Evolutionary conservation across 1,139 yeast species (phyloP).

Genomic region (Fermentozyma sake): DNA sequence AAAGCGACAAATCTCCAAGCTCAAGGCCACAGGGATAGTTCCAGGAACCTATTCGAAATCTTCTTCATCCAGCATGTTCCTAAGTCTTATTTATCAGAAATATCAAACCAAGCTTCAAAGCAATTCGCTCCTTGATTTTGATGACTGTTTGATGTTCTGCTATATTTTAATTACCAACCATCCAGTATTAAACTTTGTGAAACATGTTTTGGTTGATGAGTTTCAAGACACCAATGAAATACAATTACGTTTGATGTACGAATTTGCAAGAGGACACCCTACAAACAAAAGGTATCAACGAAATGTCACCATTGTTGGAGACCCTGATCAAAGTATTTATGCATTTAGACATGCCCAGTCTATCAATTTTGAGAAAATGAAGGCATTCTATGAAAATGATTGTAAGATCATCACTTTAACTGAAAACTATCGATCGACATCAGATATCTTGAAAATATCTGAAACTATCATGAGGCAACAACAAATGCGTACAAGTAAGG

Average conservation of each 20-base stretch:
- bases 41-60: slow-evolving; percentile 30
- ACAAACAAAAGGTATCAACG: slow-evolving; percentile 16
- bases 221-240: slow-evolving; percentile 86
- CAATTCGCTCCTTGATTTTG: slow-evolving; percentile 64
- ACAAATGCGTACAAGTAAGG: slow-evolving; percentile 35
- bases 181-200: slow-evolving; percentile 45
- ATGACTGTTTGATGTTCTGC: slow-evolving; percentile 67
- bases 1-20: slow-evolving; percentile 43
- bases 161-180: slow-evolving; percentile 41
- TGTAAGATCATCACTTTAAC: slow-evolving; percentile 42
- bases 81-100: slow-evolving; percentile 35
- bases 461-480: slow-evolving; percentile 67
- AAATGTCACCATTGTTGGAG: slow-evolving; percentile 86
- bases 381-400: slow-evolving; percentile 29
- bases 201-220: slow-evolving; percentile 85
- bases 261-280: slow-evolving; percentile 45
- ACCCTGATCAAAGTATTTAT: slow-evolving; percentile 93
- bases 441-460: slow-evolving; percentile 59
- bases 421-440: slow-evolving; percentile 79
- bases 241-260: slow-evolving; percentile 65
- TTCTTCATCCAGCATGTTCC: slow-evolving; percentile 4
- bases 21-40: slow-evolving; percentile 46
- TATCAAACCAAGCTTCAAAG: slow-evolving; percentile 49
- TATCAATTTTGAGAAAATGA: slow-evolving; percentile 62
- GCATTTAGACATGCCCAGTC: slow-evolving; percentile 80